These are phyloP conservation scores for Adenanthera pavonina DNA, from an alignment of 306 rosid species.

Conservation along the genomic window DNA sequence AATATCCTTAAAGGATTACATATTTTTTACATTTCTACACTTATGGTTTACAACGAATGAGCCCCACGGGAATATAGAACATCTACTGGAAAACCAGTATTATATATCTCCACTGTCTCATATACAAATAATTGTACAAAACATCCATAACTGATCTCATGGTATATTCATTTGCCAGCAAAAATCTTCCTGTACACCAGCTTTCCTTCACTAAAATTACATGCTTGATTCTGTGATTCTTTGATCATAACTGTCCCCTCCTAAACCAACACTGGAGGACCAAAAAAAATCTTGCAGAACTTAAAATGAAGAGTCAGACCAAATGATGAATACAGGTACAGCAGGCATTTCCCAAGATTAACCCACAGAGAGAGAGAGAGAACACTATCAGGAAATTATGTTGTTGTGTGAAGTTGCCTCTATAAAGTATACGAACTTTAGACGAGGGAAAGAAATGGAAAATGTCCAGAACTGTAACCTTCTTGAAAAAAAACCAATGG, in stretches of 20 bases:
- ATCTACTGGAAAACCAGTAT: background rate
- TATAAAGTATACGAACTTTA: conserved; percentile 38
- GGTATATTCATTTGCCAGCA: conserved; percentile 21
- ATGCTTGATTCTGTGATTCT: conserved; percentile 15
- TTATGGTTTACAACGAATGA: conserved; percentile 29
- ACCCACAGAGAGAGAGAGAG: background rate
- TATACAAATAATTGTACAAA: conserved; percentile 32
- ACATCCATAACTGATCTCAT: background rate
- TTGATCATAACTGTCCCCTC: conserved; percentile 14
- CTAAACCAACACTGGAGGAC: background rate
- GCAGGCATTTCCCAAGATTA: conserved; percentile 23
- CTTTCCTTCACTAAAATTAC: conserved; percentile 28
- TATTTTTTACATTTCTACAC: conserved; percentile 15
- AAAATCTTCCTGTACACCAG: conserved; percentile 39
- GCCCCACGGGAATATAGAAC: background rate
- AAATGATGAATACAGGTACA: conserved; percentile 37
- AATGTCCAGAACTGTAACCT: conserved; percentile 44
- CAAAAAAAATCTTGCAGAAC: conserved; percentile 28
- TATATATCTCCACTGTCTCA: background rate
- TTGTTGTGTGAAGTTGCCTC: conserved; percentile 30
- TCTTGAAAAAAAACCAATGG: conserved; percentile 34
- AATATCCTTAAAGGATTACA: conserved; percentile 21
- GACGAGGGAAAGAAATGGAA: conserved; percentile 66
- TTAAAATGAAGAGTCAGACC: conserved; percentile 34
- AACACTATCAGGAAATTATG: background rate